Base-by-base conservation (phyloP, 2,329 filamentous ascomycete species). In the Aspergillus brunneoviolaceus region DNA sequence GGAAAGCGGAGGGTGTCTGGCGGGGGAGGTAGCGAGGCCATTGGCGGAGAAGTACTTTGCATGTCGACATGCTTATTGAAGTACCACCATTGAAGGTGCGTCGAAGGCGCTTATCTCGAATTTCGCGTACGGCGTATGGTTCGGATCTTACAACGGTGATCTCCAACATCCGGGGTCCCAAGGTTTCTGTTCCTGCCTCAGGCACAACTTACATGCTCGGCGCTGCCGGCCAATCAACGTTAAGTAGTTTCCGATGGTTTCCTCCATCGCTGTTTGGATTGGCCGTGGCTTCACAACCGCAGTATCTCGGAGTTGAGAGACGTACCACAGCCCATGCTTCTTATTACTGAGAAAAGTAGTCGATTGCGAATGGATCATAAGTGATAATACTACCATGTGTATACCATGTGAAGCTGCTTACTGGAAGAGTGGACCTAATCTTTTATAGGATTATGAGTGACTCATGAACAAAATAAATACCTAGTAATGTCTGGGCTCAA, bases 51-150 rank as follows among this genome's bases (percentile, higher is more conserved):
- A 74, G 47, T 29, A 63, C 63, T 64, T 63, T 74, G 69, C 71
- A 71, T 63, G 65, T 63, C 65, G 69, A 73, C 74, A 77, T 77
- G 52, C 61, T 75, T 60, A 49, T 39, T 48, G 49, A 60, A 58
- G 51, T 19, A 45, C 14, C n/a, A 53, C 25, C 35, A 48, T 55
- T 39, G 31, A 60, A 49, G 48, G 33, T 58, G 58, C 10, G 23
- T 55, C 25, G 35, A 52, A 57, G 11, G 23, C 33, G 33, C 23
- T 31, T 45, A 51, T 55, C 42, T n/a, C 16, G 49, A n/a, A 35
- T 35, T 42, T 45, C 27, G 9, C 27, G 7, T 29, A 29, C 9
- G 27, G 19, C 42, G 45, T 35, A 47, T 54, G 49, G 27, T 49
- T 49, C 35, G 29, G 35, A 48, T 21, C 14, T 25, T 54, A 19